Conservation (phyloP, 108 stramenopile genomes). For the Nannochloropsis granulata region DNA sequence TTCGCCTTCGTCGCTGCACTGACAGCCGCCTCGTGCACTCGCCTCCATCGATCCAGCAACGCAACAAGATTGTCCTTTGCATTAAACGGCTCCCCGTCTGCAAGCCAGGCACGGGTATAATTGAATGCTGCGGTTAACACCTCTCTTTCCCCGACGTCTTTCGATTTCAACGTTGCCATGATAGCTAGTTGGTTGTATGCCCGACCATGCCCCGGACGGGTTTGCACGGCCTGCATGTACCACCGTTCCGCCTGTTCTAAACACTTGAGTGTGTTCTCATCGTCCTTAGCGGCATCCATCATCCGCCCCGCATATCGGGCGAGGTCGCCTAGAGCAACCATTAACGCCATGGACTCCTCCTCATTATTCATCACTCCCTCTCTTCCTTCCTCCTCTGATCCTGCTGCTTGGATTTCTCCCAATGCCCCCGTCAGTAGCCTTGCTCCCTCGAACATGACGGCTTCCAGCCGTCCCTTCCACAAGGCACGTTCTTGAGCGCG, state of each 20-base stretch:
- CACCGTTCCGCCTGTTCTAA: neutral
- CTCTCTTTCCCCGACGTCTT: neutral
- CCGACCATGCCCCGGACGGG: neutral
- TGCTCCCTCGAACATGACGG: neutral
- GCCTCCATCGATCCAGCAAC: neutral
- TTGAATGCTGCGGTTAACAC: neutral
- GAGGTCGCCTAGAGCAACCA: neutral
- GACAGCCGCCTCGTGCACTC: neutral
- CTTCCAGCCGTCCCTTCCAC: neutral
- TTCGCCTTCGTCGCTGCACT: neutral
- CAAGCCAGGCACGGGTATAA: neutral
- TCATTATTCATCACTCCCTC: neutral
- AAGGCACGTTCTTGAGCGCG: neutral
- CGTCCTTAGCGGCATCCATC: neutral
- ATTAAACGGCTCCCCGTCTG: neutral
- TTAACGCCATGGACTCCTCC: neutral
- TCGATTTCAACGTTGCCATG: neutral
- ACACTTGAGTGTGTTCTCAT: neutral
- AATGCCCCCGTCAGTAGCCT: neutral
- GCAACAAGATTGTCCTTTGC: neutral
- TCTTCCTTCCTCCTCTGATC: neutral
- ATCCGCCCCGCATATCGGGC: neutral
- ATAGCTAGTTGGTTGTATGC: neutral
- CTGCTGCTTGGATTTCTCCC: neutral
- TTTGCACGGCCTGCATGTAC: neutral